Evolutionary conservation across 192 early-diverging fungal genomes (phyloP).

Genomic region (Backusella parvicylindrica): DNA sequence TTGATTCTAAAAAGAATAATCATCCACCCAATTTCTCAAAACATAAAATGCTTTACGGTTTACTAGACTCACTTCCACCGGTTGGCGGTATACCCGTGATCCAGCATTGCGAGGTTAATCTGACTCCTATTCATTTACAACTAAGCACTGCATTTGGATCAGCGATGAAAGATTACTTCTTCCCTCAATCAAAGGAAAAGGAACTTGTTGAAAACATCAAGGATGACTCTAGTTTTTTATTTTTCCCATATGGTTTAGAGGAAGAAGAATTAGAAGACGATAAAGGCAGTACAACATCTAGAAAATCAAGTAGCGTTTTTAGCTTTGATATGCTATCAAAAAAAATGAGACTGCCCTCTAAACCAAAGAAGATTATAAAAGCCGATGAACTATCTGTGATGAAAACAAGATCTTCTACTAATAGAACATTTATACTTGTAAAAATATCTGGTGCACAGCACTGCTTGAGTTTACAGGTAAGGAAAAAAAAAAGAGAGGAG

Average conservation of each 20-base stretch:
- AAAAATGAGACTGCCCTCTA: neutral
- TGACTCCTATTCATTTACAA: constrained; percentile 77
- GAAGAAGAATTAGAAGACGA: neutral
- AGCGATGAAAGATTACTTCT: constrained; percentile 72
- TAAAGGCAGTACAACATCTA: neutral
- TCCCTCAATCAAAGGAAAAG: constrained; percentile 42
- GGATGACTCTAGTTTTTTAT: neutral
- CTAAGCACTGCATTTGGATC: constrained; percentile 81
- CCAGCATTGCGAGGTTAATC: constrained; percentile 82
- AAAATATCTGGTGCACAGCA: constrained; percentile 74
- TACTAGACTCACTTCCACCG: constrained; percentile 71
- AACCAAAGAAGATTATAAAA: neutral
- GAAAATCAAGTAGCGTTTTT: neutral
- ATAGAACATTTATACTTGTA: constrained; percentile 87
- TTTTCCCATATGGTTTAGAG: neutral
- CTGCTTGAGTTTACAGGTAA: constrained; percentile 78
- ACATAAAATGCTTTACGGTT: constrained; percentile 84
- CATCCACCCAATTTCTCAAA: constrained; percentile 24
- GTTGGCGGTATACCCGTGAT: constrained; percentile 88
- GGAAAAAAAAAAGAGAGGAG: neutral
- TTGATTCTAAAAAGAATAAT: constrained; percentile 47
- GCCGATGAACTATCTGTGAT: constrained; percentile 67
- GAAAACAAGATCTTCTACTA: constrained; percentile 80
- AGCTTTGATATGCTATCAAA: constrained; percentile 4
- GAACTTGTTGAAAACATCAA: neutral